Evolutionary conservation across 1,284 basidiomycete genomes (phyloP), one percentile per base, ranked within the genome.

Genomic region (Rugosomyces carneus): DNA sequence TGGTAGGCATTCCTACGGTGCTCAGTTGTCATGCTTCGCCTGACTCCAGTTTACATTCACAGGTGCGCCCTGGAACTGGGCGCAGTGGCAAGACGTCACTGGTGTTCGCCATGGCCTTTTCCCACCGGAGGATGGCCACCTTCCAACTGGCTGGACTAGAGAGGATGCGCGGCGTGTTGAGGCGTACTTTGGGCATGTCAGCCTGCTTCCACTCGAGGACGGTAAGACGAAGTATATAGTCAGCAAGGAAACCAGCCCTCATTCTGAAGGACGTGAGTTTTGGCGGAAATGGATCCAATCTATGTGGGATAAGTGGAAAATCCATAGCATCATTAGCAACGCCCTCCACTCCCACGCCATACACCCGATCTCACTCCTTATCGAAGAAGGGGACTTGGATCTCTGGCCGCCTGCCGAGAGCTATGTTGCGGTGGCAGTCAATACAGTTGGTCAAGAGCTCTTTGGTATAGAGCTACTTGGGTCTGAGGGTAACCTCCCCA

Each of bases 31-130:
- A n/a, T n/a, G n/a, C n/a, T n/a, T n/a, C n/a, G n/a, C n/a, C n/a
- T n/a, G n/a, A n/a, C 32, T 35, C n/a, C 32, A 15, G 32, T 4
- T 5, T 35, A 15, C 32, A 6, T 5, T n/a, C n/a, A n/a, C n/a
- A 13, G 56, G 52, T 1, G 46, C 53, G 1, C 57, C 58, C 3
- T 63, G 60, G 60, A 31, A 24, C 0, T 59, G 44, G 35, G 36
- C 42, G 0, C 10, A 3, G 0, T 63, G 58, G 60, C 47, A 60
- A 20, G 51, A 57, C 0, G 21, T 47, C 0, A 60, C 59, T 4
- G 53, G 53, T 2, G 39, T 60, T 18, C 15, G 15, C 1, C 45
- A 53, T 23, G 56, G 58, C 13, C 49, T 61, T 4, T 60, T 59
- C 40, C 50, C 55, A 0, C 47, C 44, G 0, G 52, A 57, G 29